Evolutionary conservation across 148 eudicot genomes (phyloP).

Genomic region (Salicornia ramosissima): DNA sequence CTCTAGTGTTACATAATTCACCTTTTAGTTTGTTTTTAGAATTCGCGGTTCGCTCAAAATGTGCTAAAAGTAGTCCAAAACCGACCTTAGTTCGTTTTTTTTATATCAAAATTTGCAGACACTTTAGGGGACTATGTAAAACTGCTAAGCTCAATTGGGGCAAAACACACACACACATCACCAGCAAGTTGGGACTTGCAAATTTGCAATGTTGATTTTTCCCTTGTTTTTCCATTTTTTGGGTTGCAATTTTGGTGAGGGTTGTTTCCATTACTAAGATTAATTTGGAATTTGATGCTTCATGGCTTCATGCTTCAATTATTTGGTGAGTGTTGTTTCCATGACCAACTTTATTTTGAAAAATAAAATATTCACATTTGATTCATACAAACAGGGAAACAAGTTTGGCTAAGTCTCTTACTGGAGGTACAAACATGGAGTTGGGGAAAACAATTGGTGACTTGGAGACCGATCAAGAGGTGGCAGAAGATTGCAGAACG

Average conservation of each 20-base stretch:
- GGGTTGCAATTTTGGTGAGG: not conserved
- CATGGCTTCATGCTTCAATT: not conserved
- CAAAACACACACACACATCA: too few species aligned
- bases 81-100: too few species aligned
- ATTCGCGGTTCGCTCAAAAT: too few species aligned
- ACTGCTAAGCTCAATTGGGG: too few species aligned
- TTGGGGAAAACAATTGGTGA: conserved; percentile 29
- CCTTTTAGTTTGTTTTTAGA: too few species aligned
- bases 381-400: conserved; percentile 22
- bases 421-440: conserved; percentile 24
- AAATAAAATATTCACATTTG: not conserved
- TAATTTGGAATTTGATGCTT: not conserved
- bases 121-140: too few species aligned
- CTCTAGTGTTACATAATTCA: too few species aligned
- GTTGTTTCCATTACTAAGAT: not conserved
- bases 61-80: too few species aligned
- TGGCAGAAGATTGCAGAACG: conserved; percentile 25
- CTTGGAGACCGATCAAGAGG: conserved; percentile 22
- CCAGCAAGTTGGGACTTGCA: too few species aligned
- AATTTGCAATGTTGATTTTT: not conserved
- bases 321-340: not conserved
- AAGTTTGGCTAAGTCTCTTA: conserved; percentile 35
- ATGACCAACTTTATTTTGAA: not conserved
- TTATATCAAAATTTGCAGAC: too few species aligned
- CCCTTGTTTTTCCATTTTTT: not conserved